Base-by-base conservation (phyloP, 352 stramenopile genomes). In the Saprolegnia parasitica region DNA sequence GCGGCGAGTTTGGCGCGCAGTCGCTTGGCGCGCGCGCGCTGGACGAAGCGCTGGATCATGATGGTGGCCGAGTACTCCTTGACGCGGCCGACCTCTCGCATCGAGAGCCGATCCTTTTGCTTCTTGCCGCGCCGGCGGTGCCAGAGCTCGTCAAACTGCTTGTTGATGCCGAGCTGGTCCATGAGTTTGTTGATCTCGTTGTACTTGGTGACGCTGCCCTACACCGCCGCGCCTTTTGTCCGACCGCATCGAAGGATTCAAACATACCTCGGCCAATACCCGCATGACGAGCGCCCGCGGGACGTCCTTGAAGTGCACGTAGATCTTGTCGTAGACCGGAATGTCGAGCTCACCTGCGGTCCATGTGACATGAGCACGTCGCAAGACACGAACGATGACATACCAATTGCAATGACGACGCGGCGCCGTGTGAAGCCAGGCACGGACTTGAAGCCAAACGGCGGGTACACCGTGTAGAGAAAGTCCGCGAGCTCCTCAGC, bases 291-390 rank as follows among this genome's bases (percentile, higher is more conserved):
- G 47, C 4, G 63, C 63, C n/a, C 63, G 63, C 10, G 63, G 77
- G 18, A 97, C 88, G 71, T 97, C 87, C 24, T 87, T 81, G 72
- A 98, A 97, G 50, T 96, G 77, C 2, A 97, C 78, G 37, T 77
- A 78, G 56, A 93, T 80, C 42, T 87, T 84, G 54, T 94, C 82
- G 60, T 95, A 96, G 35, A 97, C 71, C 4, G 81, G 80, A 21
- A 98, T 72, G 11, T 86, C 74, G 13, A 96, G 72, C 32, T 79
- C 77, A 61, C 80, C 77, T 92, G 72, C 9, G 63, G 29, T 5
- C 58, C n/a, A n/a, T 21, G 56, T n/a, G 40, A 24, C 20, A 15
- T 47, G 63, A 52, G 39, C 13, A 40, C 1, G 26, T 39, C 16
- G 9, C 15, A 40, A 56, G 23, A 21, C 8, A 55, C 15, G 18